Conservation (phyloP, 208 protist species). For the Strigomonas oncopelti region DNA sequence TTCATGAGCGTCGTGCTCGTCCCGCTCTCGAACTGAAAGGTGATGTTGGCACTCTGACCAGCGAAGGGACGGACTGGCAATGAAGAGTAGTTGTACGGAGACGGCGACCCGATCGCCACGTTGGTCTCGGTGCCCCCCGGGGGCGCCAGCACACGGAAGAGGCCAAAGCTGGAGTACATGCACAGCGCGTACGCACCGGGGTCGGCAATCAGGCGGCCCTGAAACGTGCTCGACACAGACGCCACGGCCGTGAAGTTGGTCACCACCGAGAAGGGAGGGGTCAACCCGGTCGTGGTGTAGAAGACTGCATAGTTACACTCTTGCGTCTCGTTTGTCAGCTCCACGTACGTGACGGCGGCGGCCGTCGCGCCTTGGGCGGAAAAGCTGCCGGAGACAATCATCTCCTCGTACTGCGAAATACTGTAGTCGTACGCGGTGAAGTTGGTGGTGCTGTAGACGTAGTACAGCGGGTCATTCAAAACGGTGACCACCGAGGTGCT, state of each 20-base stretch:
- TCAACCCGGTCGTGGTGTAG: conserved; percentile 20
- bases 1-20: conserved; percentile 17
- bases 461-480: conserved; percentile 54
- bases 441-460: conserved; percentile 45
- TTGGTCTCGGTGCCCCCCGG: conserved; percentile 18
- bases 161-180: conserved; percentile 40
- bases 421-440: conserved; percentile 35
- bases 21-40: conserved; percentile 26
- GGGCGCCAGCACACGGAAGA: conserved; percentile 52
- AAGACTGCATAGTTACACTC: conserved; percentile 86
- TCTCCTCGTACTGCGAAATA: conserved; percentile 61
- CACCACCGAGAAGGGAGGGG: conserved; percentile 25
- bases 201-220: conserved; percentile 40
- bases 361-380: conserved; percentile 7
- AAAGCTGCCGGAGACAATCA: conserved; percentile 66
- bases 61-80: conserved; percentile 40
- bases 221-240: conserved; percentile 18
- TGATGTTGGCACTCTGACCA: conserved; percentile 53
- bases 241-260: conserved; percentile 22
- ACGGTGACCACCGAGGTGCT: conserved; percentile 37
- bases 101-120: conserved; percentile 25
- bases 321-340: conserved; percentile 36
- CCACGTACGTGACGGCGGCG: conserved; percentile 21
- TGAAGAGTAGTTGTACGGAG: conserved; percentile 37
- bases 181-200: conserved; percentile 64